Conservation (phyloP, 768 basidiomycete species). For the Boletus subcaerulescens region DNA sequence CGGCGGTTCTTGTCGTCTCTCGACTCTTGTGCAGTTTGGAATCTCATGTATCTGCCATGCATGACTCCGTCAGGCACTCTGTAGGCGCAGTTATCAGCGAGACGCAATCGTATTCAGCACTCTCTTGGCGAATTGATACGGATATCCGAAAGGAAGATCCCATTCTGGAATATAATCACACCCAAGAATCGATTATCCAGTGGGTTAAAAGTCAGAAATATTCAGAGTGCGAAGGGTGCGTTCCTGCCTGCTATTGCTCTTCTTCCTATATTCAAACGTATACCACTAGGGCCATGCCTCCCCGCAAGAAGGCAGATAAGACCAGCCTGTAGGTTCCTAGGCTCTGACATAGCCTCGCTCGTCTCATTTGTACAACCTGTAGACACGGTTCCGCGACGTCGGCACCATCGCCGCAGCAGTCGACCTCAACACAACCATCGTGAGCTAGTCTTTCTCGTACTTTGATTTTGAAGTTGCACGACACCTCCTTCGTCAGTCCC, state of each 20-base stretch:
- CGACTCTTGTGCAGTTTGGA: not conserved
- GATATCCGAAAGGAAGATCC: not conserved
- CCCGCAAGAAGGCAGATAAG: not conserved
- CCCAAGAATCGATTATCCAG: not conserved
- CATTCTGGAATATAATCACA: not conserved
- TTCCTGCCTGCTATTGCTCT: not conserved
- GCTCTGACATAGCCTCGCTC: too few relatives aligned
- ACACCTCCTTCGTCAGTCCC: not conserved
- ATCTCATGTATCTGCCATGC: not conserved
- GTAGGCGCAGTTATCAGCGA: not conserved
- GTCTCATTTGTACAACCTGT: not conserved
- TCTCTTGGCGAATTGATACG: slow-evolving; percentile 10
- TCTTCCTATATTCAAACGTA: not conserved
- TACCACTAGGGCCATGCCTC: not conserved
- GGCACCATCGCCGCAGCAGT: not conserved
- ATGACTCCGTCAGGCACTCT: not conserved
- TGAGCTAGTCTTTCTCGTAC: not conserved
- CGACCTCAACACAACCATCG: not conserved
- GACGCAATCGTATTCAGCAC: not conserved
- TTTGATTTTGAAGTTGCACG: not conserved
- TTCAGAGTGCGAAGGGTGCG: not conserved
- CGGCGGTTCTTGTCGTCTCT: not conserved
- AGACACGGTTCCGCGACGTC: not conserved
- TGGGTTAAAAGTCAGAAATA: not conserved
- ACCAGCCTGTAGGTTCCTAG: not conserved